phyloP scores from a whole-genome alignment of 1,284 basidiomycete species.

The Trichosporon coremiiforme region DNA sequence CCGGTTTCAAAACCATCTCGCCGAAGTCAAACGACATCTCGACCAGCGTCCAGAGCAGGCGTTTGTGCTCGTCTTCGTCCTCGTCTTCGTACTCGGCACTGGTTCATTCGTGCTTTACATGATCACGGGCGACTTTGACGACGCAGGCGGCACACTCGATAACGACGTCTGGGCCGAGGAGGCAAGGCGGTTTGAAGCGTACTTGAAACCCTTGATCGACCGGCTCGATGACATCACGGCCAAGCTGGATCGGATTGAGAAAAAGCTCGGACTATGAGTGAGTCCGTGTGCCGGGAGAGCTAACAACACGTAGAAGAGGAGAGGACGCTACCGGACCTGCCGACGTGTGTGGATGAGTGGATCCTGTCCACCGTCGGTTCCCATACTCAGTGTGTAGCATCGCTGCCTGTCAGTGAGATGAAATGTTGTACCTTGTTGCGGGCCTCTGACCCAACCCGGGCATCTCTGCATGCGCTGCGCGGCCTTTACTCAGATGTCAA shows the following conservation, averaged over 20 bases:
- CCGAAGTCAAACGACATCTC: background rate
- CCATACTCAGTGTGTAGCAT: too few species aligned
- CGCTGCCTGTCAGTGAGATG: too few species aligned
- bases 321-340: too few species aligned
- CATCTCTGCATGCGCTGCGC: too few species aligned
- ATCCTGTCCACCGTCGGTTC: too few species aligned
- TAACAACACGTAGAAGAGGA: background rate
- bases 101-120: slow-evolving; percentile 1
- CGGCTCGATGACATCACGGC: background rate
- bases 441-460: too few species aligned
- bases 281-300: background rate
- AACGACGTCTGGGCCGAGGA: background rate
- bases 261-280: background rate
- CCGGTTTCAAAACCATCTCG: background rate
- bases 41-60: background rate
- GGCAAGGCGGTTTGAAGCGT: background rate
- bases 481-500: too few species aligned
- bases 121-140: slow-evolving; percentile 7
- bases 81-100: background rate
- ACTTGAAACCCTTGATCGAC: background rate
- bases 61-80: background rate
- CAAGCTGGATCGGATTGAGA: background rate
- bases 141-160: background rate
- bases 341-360: too few species aligned
- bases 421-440: too few species aligned